Evolutionary conservation across 805 yeast genomes (phyloP), one percentile per base, ranked within the genome.

Genomic region (Suhomyces pyralidae): DNA sequence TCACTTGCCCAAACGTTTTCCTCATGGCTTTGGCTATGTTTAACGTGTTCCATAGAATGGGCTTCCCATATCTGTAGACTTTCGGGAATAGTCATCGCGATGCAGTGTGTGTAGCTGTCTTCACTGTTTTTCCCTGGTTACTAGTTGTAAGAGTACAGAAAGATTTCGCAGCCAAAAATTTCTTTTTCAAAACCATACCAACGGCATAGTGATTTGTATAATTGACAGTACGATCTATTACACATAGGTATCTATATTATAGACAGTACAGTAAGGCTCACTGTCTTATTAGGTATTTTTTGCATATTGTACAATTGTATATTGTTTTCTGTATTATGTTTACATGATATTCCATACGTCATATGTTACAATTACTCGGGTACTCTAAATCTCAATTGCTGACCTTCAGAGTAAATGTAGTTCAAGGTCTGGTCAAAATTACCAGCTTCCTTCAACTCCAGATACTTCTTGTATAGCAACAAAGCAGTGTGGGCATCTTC

Each of bases 401-500:
- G 82, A 2, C 94, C 96, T 61, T 86, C 91, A 40, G 75, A 72
- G 61, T 92, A 92, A 14, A 96, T 80, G 40, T 80, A 78, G 28
- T 84, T 80, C 61, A 94, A 75, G 1, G 82, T 78, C 3, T 67
- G 69, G 43, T 87, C 89, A 53, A 93, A 80, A 26, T 73, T 76
- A 0, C 88, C 93, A 0, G 69, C 66, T 3, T 74, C 77, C 49
- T 74, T 72, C 57, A 93, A 75, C 57, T 86, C 85, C 61, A 81
- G 68, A 63, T 89, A 93, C 61, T 82, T 84, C 55, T 82, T 81
- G 71, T 89, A 96, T 34, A 94, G 71, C 45, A 81, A 68, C 59
- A 94, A 76, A 0, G 99, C 98, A 9, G 96, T 86, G 52, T 78
- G 74, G 0, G 99, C 97, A 73, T 94, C 99, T 64, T 94, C 99